Percentiles rank a stretch among this genome's conserved stretches.
phyloP scores from a whole-genome alignment of 1,284 basidiomycete genomes.

The Puccinia polysora region DNA sequence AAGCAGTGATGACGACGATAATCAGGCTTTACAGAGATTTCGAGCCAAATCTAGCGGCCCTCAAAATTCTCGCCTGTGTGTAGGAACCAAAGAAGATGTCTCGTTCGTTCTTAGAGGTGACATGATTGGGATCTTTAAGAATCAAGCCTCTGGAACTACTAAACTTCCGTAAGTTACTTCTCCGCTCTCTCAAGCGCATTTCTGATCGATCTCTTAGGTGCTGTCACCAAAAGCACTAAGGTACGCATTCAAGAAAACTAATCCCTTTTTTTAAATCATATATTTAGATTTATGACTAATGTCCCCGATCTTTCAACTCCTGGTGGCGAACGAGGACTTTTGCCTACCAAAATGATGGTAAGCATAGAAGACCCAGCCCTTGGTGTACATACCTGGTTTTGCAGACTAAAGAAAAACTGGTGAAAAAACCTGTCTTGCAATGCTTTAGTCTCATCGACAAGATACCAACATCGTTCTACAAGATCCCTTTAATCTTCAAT shows the following conservation, averaged over 20 bases:
- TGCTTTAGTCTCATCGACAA: constrained; percentile 47
- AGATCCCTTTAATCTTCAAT: constrained; percentile 76
- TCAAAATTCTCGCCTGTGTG: constrained; percentile 80
- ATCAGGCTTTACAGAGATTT: constrained; percentile 16
- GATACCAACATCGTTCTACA: constrained; percentile 92
- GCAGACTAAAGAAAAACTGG: constrained; percentile 84
- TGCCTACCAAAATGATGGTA: constrained; percentile 59
- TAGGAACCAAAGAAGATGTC: constrained; percentile 92
- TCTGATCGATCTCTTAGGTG: constrained; percentile 56
- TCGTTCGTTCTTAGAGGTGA: constrained; percentile 93
- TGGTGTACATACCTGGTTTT: not conserved
- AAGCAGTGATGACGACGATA: constrained; percentile 22
- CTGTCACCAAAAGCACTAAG: constrained; percentile 62
- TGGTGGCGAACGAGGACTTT: constrained; percentile 72
- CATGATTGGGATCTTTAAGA: constrained; percentile 95
- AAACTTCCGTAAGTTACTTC: constrained; percentile 19
- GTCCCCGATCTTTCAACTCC: constrained; percentile 63
- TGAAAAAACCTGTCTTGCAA: not conserved
- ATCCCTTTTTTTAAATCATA: not conserved
- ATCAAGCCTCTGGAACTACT: constrained; percentile 61
- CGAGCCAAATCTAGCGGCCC: constrained; percentile 51
- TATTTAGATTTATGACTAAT: constrained; percentile 17
- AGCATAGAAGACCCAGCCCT: not conserved
- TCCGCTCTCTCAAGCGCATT: not conserved
- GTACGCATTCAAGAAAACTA: constrained; percentile 63